A percentile compares a stretch with the other conserved stretches of the same genome.
phyloP scores from a whole-genome alignment of 78 protist genomes.

The Anaeramoeba ignava region DNA sequence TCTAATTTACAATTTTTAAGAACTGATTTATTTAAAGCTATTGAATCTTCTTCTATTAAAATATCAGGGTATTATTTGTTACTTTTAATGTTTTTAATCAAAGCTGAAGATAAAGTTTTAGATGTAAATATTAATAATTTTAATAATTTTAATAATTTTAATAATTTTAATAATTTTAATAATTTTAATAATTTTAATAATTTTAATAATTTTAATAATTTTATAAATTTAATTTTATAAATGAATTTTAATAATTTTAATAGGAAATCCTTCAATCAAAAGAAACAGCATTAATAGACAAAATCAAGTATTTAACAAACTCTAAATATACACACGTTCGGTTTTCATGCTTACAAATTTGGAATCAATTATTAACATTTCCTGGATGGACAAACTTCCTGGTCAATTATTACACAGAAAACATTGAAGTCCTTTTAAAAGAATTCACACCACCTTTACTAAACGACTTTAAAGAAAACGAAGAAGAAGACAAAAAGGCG shows the following conservation, averaged over 20 bases:
- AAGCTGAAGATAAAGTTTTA: not conserved
- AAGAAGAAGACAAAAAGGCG: not conserved
- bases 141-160: too few species aligned
- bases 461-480: not conserved
- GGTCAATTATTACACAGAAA: not conserved
- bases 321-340: not conserved
- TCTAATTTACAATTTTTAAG: not conserved
- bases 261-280: not conserved
- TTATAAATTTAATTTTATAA: too few species aligned
- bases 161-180: too few species aligned
- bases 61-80: not conserved
- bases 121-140: too few species aligned
- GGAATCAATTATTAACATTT: not conserved
- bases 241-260: too few species aligned
- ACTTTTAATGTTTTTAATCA: not conserved
- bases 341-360: not conserved
- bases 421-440: not conserved
- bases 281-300: not conserved
- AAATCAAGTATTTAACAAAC: not conserved
- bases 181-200: too few species aligned
- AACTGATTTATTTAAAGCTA: not conserved
- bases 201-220: too few species aligned
- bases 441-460: not conserved
- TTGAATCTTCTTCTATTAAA: not conserved
- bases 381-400: not conserved